These are phyloP conservation scores for Yarrowia sp. DNA, from an alignment of 805 yeast genomes.

Conservation along the genomic window DNA sequence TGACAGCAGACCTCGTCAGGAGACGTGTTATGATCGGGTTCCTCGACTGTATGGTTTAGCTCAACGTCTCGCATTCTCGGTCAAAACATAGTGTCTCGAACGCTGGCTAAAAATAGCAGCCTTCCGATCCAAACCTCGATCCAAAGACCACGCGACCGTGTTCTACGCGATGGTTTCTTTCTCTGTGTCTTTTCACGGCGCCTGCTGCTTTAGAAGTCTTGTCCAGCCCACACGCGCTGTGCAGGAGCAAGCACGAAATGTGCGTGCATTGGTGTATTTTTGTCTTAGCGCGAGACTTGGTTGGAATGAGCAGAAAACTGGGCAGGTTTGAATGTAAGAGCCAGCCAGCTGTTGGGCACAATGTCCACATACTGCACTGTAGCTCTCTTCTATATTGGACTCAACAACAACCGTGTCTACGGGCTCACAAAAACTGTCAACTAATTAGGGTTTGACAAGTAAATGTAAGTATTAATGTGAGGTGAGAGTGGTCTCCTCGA, in stretches of 20 bases:
- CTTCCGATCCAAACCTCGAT: neutral
- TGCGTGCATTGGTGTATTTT: neutral
- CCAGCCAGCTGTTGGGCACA: no score
- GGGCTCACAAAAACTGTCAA: no score
- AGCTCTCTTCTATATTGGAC: no score
- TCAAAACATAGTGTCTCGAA: neutral
- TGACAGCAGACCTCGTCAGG: no score
- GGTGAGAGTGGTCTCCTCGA: no score
- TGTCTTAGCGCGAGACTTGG: no score
- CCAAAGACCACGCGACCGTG: neutral
- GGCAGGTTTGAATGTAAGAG: neutral
- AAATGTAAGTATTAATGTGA: no score
- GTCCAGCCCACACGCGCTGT: neutral
- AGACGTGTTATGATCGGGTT: neutral
- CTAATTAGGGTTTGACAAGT: no score
- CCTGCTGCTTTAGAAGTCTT: neutral
- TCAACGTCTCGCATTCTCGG: neutral
- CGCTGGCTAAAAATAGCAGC: conserved; percentile 4
- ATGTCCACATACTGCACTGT: no score
- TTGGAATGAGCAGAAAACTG: neutral
- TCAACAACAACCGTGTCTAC: no score
- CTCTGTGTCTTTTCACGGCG: neutral
- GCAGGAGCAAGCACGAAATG: neutral
- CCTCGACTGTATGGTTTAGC: neutral
- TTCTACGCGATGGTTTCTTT: neutral